These are phyloP conservation scores for Takakia lepidozioides DNA, from an alignment of 225 moss, liverwort and hornwort species.

Conservation along the genomic window DNA sequence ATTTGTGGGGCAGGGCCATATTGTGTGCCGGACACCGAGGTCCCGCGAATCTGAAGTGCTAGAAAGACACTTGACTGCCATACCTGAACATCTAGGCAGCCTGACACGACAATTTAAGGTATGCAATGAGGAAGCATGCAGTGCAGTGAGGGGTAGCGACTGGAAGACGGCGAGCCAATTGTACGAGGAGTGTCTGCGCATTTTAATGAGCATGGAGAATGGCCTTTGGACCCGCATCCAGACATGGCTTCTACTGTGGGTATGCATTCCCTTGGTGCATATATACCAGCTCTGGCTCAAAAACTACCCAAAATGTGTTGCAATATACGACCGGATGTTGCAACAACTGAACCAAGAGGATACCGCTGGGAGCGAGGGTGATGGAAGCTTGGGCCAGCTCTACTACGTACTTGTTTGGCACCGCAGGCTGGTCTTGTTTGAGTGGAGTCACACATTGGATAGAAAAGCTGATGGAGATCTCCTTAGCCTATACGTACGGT, in stretches of 20 bases:
- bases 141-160: not conserved
- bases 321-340: slow-evolving; percentile 15
- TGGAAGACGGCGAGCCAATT: slow-evolving; percentile 11
- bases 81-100: slow-evolving; percentile 6
- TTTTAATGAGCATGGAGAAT: slow-evolving; percentile 3
- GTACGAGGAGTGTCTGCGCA: slow-evolving; percentile 9
- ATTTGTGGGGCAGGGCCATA: slow-evolving; percentile 10
- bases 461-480: slow-evolving; percentile 5
- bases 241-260: slow-evolving; percentile 16
- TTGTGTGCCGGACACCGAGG: slow-evolving; percentile 5
- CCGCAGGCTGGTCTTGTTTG: slow-evolving; percentile 22
- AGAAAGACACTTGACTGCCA: slow-evolving; percentile 1
- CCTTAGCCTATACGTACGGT: slow-evolving; percentile 11
- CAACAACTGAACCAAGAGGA: slow-evolving; percentile 9
- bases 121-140: not conserved
- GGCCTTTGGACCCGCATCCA: slow-evolving; percentile 1
- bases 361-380: not conserved
- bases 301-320: slow-evolving; percentile 11
- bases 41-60: slow-evolving; percentile 3
- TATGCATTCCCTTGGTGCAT: slow-evolving; percentile 15
- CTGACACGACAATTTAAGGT: not conserved
- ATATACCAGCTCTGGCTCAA: slow-evolving; percentile 13
- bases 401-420: slow-evolving; percentile 20
- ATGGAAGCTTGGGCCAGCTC: slow-evolving; percentile 1
- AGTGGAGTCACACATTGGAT: slow-evolving; percentile 23